Conservation (phyloP, 140 eudicot species). For the Erigeron philadelphicus region DNA sequence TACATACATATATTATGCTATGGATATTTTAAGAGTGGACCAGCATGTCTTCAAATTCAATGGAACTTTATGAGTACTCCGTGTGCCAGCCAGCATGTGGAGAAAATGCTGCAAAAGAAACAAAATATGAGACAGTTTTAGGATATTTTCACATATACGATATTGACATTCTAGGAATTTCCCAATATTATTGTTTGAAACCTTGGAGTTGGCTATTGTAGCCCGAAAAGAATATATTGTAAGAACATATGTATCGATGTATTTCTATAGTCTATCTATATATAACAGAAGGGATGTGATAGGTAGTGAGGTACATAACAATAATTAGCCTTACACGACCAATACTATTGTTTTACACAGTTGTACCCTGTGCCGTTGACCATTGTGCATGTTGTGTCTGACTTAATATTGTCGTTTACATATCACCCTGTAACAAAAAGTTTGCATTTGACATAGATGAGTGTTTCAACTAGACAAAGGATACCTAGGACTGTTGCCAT, state of each 20-base stretch:
- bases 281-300: too few relatives aligned
- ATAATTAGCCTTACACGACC: too few relatives aligned
- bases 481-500: neutral
- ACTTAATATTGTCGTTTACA: too few relatives aligned
- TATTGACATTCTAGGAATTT: neutral
- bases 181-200: neutral
- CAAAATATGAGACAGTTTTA: conserved; percentile 18
- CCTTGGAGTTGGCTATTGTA: neutral
- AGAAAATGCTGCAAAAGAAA: conserved; percentile 16
- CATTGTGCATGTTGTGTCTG: too few relatives aligned
- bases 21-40: neutral
- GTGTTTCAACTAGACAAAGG: neutral
- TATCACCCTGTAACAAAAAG: too few relatives aligned
- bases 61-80: conserved; percentile 11
- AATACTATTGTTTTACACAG: too few relatives aligned
- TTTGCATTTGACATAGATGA: neutral
- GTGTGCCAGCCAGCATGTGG: neutral
- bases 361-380: too few relatives aligned
- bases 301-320: too few relatives aligned
- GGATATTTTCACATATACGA: neutral
- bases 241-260: neutral
- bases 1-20: neutral
- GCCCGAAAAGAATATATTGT: neutral
- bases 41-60: conserved; percentile 22
- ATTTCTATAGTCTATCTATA: too few relatives aligned